Conservation (phyloP, 139 green algal genomes). For the Auxenochlorella protothecoides region DNA sequence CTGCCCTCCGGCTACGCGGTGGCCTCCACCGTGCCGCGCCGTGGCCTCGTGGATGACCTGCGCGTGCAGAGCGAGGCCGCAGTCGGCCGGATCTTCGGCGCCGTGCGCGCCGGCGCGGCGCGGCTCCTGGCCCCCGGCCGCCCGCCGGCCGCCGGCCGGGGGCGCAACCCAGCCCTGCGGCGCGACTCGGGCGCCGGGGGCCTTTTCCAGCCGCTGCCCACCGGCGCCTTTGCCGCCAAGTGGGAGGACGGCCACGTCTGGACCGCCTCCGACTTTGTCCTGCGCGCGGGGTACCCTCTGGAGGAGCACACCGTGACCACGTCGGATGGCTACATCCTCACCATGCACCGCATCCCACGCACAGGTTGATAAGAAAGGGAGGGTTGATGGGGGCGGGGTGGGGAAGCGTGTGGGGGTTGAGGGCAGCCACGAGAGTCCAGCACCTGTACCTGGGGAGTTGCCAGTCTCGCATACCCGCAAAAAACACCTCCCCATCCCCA, state of each 20-base stretch:
- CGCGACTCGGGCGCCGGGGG: background rate
- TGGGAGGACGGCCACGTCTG: conserved; percentile 25
- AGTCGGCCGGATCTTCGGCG: conserved; percentile 38
- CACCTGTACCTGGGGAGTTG: too few species aligned
- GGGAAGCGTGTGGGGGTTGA: too few species aligned
- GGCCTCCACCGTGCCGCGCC: background rate
- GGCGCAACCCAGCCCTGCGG: background rate
- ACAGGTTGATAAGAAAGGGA: conserved; percentile 14
- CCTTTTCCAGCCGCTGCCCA: background rate
- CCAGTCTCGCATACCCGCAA: too few species aligned
- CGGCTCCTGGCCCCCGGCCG: background rate
- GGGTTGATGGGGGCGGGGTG: too few species aligned
- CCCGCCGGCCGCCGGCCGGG: background rate
- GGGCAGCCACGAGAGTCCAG: too few species aligned
- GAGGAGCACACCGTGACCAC: conserved; percentile 60
- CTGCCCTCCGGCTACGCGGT: conserved; percentile 12
- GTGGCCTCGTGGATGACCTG: conserved; percentile 52
- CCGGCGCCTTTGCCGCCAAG: background rate
- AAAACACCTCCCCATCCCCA: conserved; percentile 12
- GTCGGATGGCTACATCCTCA: conserved; percentile 70
- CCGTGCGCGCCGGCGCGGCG: conserved; percentile 1
- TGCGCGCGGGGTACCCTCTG: conserved; percentile 53
- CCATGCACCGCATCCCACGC: conserved; percentile 70
- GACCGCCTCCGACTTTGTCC: conserved; percentile 36
- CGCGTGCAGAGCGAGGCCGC: conserved; percentile 41